A percentile compares a stretch with the other conserved stretches of the same genome.
These are phyloP conservation scores for Limnanthes douglasii DNA, from an alignment of 345 rosid species.

Conservation along the genomic window DNA sequence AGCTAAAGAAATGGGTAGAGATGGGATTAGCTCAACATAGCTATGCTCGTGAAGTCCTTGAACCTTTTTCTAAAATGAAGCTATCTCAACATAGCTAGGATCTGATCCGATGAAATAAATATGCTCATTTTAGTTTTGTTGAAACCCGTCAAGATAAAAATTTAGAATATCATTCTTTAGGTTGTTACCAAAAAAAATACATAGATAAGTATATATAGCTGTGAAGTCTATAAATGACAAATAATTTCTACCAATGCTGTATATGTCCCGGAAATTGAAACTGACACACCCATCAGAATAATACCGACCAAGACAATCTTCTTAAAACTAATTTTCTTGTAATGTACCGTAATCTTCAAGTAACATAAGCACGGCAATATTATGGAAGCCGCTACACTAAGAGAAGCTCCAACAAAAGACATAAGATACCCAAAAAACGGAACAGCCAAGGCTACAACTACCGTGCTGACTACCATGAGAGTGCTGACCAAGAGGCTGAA, in stretches of 20 bases:
- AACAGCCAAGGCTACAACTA: conserved; percentile 27
- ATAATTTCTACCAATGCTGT: conserved; percentile 11
- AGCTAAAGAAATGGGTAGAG: conserved; percentile 60
- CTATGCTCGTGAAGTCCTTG: conserved; percentile 41
- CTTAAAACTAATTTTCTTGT: conserved; percentile 18
- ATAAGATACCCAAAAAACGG: conserved; percentile 40
- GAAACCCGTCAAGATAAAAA: no score
- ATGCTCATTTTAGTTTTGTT: no score
- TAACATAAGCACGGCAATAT: conserved; percentile 38
- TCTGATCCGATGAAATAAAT: no score
- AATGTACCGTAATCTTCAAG: conserved; percentile 32
- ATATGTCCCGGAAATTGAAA: conserved; percentile 35
- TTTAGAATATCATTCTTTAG: no score
- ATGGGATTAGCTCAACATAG: conserved; percentile 82
- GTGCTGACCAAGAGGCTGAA: conserved; percentile 21
- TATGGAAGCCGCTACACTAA: conserved; percentile 29
- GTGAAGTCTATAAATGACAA: no score
- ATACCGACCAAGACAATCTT: conserved; percentile 14
- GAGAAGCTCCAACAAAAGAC: conserved; percentile 50
- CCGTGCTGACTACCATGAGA: conserved; percentile 26
- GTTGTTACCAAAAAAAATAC: no score
- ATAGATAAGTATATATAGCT: no score
- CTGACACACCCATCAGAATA: conserved; percentile 13
- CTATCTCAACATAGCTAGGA: no score
- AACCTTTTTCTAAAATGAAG: conserved; percentile 37